Base-by-base conservation (phyloP, 768 basidiomycete genomes). In the Psilocybe cyanescens region DNA sequence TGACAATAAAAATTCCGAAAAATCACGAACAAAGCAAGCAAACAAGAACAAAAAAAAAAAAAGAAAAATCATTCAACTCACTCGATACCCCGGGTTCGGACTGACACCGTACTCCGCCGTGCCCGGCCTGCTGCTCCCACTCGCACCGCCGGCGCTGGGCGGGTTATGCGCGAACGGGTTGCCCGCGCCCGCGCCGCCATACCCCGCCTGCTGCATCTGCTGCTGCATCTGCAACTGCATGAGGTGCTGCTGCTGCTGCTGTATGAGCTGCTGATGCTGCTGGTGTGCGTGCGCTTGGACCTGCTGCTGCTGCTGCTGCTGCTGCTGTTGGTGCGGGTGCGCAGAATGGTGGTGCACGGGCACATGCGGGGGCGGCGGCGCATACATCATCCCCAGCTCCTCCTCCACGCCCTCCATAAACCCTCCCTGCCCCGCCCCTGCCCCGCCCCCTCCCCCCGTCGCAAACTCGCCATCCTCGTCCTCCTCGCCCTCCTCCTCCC, bases 401-500 rank as follows among this genome's bases (percentile, higher is more conserved):
- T 68, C 66, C 31, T 39, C 72, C 74, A 28, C 74, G 74, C 33
- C 33, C 33, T 58, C 65, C 60, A 58, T 65, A 67, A 14, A 64
- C 37, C 60, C 71, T 6, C 72, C 73, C 44, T 24, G 24, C 72
- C 71, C 0, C 63, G 49, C 69, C 44, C 41, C 69, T 67, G 64
- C 49, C 24, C 49, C 24, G 19, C 29, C 62, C 71, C 56, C 76
- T 70, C 8, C 78, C 79, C 76, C 31, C 68, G 66, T 19, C 75
- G 74, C 19, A 69, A 74, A 12, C 71, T 75, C 46, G 79, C 81
- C 55, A 79, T 83, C 83, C n/a, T 82, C 84, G 3, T 83, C 56
- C 19, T 47, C 87, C 47, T 57, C 61, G 44, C 85, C 86, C 24
- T 84, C 86, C 41, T 83, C 77, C 30, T 77, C 82, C 3, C 78